Evolutionary conservation across 2,329 filamentous ascomycete genomes (phyloP).

Genomic region (Aspergillus flavus): DNA sequence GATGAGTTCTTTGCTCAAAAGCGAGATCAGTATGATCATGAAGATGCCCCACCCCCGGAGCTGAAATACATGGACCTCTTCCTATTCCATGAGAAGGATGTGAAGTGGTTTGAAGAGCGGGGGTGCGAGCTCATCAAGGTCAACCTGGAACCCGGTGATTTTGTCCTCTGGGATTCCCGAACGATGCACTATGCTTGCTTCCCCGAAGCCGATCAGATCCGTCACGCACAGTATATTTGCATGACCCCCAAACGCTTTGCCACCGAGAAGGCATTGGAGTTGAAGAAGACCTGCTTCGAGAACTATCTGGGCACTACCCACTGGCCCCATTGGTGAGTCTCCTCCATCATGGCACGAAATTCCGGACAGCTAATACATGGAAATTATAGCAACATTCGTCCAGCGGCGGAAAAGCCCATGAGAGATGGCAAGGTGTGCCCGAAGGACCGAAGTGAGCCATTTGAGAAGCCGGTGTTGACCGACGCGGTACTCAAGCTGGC

Average conservation of each 20-base stretch:
- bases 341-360: rapidly evolving
- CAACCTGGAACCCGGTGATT: slow-evolving; percentile 45
- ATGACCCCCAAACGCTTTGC: slow-evolving; percentile 42
- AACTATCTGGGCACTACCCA: slow-evolving; percentile 41
- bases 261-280: slow-evolving; percentile 32
- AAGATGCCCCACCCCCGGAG: slow-evolving; percentile 19
- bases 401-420: slow-evolving; percentile 36
- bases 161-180: slow-evolving; percentile 52
- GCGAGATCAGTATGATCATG: slow-evolving; percentile 19
- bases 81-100: slow-evolving; percentile 46
- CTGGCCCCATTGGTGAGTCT: slow-evolving; percentile 35
- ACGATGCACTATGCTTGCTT: slow-evolving; percentile 50
- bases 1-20: slow-evolving; percentile 50
- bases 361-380: not conserved
- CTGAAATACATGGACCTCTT: slow-evolving; percentile 42
- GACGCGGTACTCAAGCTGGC: slow-evolving; percentile 39
- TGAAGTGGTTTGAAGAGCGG: slow-evolving; percentile 46
- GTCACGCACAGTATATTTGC: slow-evolving; percentile 42
- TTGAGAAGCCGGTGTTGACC: slow-evolving; percentile 42
- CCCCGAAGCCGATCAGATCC: slow-evolving; percentile 40
- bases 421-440: slow-evolving; percentile 40
- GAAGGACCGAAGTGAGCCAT: slow-evolving; percentile 40
- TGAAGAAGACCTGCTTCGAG: slow-evolving; percentile 39
- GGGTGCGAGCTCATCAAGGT: slow-evolving; percentile 47
- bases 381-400: slow-evolving; percentile 39